These are phyloP conservation scores for Capsicum chinense DNA, from an alignment of 257 asterid genomes.

Conservation along the genomic window DNA sequence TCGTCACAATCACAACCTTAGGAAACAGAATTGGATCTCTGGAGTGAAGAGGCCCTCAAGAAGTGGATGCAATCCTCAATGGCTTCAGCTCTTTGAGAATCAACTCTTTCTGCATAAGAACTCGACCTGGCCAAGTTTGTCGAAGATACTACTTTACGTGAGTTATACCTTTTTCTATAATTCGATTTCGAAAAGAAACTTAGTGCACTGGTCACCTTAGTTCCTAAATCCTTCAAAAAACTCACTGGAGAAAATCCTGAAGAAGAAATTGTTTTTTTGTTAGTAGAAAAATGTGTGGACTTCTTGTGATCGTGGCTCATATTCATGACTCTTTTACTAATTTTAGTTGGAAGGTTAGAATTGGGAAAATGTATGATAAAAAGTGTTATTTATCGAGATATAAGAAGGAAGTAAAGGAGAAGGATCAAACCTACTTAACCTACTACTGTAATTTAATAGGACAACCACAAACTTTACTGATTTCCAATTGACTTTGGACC, in stretches of 20 bases:
- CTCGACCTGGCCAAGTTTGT: slow-evolving; percentile 63
- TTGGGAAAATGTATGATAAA: neutral
- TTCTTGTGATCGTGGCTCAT: slow-evolving; percentile 41
- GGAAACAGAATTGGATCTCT: slow-evolving; percentile 61
- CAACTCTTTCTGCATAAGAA: slow-evolving; percentile 70
- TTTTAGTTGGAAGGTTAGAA: slow-evolving; percentile 17
- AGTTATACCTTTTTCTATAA: slow-evolving; percentile 41
- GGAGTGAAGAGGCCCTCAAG: slow-evolving; percentile 56
- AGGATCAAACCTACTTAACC: slow-evolving; percentile 23
- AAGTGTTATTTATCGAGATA: slow-evolving; percentile 44
- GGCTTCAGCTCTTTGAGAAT: slow-evolving; percentile 87
- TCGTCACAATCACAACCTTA: slow-evolving; percentile 21
- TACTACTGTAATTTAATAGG: slow-evolving; percentile 18
- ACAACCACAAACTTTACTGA: neutral
- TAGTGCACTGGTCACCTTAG: slow-evolving; percentile 55
- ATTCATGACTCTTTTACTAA: slow-evolving; percentile 47
- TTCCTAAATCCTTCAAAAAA: slow-evolving; percentile 55
- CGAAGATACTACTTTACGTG: slow-evolving; percentile 63
- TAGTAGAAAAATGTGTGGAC: slow-evolving; percentile 33
- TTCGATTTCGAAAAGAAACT: slow-evolving; percentile 35
- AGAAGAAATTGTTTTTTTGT: slow-evolving; percentile 35
- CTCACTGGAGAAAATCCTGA: slow-evolving; percentile 41
- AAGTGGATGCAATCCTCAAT: slow-evolving; percentile 90
- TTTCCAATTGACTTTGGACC: slow-evolving; percentile 28
- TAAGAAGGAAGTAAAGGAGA: slow-evolving; percentile 21